A percentile compares a stretch with the other conserved stretches of the same genome.
Evolutionary conservation across 1,284 basidiomycete genomes (phyloP).

Genomic region (Anthracocystis panici-leucophaei): DNA sequence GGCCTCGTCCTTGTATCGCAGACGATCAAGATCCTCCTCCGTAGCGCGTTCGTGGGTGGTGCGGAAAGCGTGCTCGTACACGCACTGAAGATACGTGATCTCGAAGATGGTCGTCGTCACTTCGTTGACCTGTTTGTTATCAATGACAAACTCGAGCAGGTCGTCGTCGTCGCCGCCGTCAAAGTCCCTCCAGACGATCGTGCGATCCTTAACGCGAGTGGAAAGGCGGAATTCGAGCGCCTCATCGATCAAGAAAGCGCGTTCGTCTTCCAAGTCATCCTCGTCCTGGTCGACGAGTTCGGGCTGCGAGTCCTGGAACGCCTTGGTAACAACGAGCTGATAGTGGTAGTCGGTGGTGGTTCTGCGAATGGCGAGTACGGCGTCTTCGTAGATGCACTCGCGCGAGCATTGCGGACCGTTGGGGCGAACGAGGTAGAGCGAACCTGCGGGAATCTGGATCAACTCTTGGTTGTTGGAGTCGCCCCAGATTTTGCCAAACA

Average conservation of each 20-base stretch:
- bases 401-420: slow-evolving; percentile 89
- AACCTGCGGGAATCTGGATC: slow-evolving; percentile 91
- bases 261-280: slow-evolving; percentile 84
- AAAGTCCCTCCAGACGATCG: slow-evolving; percentile 78
- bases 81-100: slow-evolving; percentile 90
- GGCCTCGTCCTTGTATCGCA: slow-evolving; percentile 66
- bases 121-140: slow-evolving; percentile 76
- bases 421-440: slow-evolving; percentile 89
- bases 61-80: slow-evolving; percentile 77
- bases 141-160: slow-evolving; percentile 82
- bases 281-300: slow-evolving; percentile 93
- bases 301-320: slow-evolving; percentile 95
- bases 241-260: slow-evolving; percentile 89
- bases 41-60: slow-evolving; percentile 63
- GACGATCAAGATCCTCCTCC: slow-evolving; percentile 68
- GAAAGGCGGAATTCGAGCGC: slow-evolving; percentile 79
- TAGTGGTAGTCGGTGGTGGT: slow-evolving; percentile 86
- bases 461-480: slow-evolving; percentile 72
- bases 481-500: slow-evolving; percentile 91
- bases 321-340: slow-evolving; percentile 91
- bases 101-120: slow-evolving; percentile 88
- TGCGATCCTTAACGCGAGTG: slow-evolving; percentile 51
- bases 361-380: slow-evolving; percentile 91
- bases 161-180: slow-evolving; percentile 75
- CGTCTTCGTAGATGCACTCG: slow-evolving; percentile 99